Percentiles rank a stretch among this genome's conserved stretches.
phyloP scores from a whole-genome alignment of 2,329 filamentous ascomycete species.

The Rugonectria rugulosa region DNA sequence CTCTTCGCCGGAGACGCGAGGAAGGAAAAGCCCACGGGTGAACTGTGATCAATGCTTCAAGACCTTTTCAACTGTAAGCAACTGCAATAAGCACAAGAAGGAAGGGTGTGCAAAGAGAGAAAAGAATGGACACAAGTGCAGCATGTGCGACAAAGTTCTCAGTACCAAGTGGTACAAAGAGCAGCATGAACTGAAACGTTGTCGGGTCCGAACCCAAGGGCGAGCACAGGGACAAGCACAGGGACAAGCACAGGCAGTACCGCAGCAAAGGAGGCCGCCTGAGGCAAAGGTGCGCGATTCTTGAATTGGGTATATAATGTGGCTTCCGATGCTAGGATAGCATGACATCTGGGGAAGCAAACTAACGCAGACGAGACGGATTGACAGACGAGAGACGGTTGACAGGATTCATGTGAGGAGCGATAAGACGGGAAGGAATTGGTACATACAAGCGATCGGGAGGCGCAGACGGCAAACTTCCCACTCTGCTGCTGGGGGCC shows the following conservation, averaged over 20 bases:
- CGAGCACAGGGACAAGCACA: background rate
- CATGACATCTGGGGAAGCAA: background rate
- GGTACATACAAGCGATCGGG: background rate
- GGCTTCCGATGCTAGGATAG: background rate
- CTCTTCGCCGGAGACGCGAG: conserved; percentile 17
- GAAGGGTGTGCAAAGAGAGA: conserved; percentile 38
- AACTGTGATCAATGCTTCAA: conserved; percentile 38
- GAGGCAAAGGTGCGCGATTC: background rate
- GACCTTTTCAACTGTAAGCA: conserved; percentile 41
- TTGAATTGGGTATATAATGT: conserved; percentile 3
- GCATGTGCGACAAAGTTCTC: conserved; percentile 36
- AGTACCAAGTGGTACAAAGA: conserved; percentile 42
- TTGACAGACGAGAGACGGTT: background rate
- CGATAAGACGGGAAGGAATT: conserved; percentile 7
- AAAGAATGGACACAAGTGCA: conserved; percentile 35
- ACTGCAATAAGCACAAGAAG: conserved; percentile 43
- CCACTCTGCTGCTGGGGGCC: conserved; percentile 5
- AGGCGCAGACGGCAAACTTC: conserved; percentile 15
- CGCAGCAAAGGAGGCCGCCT: background rate
- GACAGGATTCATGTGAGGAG: background rate
- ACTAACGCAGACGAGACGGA: no score
- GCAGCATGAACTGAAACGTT: conserved; percentile 39
- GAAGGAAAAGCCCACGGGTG: conserved; percentile 13
- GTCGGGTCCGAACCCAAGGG: conserved; percentile 29
- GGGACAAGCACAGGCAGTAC: background rate